These are phyloP conservation scores for Fusarium brachygibbosum DNA, from an alignment of 2,329 filamentous ascomycete genomes.

Conservation along the genomic window DNA sequence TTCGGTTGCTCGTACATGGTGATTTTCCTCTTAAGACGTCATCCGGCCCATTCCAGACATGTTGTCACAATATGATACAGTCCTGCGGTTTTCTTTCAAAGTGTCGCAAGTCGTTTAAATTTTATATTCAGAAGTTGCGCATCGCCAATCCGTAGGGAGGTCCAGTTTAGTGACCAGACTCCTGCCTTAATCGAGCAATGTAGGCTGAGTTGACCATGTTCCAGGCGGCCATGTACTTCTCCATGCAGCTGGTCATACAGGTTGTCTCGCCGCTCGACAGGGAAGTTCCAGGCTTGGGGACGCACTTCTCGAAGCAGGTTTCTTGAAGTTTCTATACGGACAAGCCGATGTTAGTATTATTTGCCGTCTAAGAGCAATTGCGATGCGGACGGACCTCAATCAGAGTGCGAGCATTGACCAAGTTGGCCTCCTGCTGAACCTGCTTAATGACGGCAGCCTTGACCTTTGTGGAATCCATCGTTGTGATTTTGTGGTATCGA, in stretches of 20 bases:
- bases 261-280: slow-evolving; percentile 76
- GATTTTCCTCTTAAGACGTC: slow-evolving; percentile 5
- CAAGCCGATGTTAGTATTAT: slow-evolving; percentile 17
- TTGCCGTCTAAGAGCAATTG: slow-evolving; percentile 16
- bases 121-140: slow-evolving; percentile 4
- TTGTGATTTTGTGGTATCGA: slow-evolving; percentile 42
- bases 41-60: slow-evolving; percentile 24
- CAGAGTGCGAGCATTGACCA: slow-evolving; percentile 76
- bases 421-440: slow-evolving; percentile 73
- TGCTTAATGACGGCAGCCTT: slow-evolving; percentile 76
- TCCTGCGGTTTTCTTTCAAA: slow-evolving; percentile 18
- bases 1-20: slow-evolving; percentile 24
- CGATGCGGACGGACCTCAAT: slow-evolving; percentile 69
- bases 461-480: slow-evolving; percentile 70
- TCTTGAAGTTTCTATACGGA: slow-evolving; percentile 78
- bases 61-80: slow-evolving; percentile 49
- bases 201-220: slow-evolving; percentile 79
- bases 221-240: slow-evolving; percentile 87
- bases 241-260: slow-evolving; percentile 83
- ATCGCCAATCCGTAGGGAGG: background rate
- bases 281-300: slow-evolving; percentile 76
- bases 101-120: slow-evolving; percentile 20
- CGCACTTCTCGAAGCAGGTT: slow-evolving; percentile 83
- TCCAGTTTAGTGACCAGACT: slow-evolving; percentile 54
- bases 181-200: slow-evolving; percentile 72